A percentile compares a stretch with the other conserved stretches of the same genome.
These are phyloP conservation scores for Metarhizium anisopliae DNA, from an alignment of 2,329 filamentous ascomycete genomes.

Conservation along the genomic window DNA sequence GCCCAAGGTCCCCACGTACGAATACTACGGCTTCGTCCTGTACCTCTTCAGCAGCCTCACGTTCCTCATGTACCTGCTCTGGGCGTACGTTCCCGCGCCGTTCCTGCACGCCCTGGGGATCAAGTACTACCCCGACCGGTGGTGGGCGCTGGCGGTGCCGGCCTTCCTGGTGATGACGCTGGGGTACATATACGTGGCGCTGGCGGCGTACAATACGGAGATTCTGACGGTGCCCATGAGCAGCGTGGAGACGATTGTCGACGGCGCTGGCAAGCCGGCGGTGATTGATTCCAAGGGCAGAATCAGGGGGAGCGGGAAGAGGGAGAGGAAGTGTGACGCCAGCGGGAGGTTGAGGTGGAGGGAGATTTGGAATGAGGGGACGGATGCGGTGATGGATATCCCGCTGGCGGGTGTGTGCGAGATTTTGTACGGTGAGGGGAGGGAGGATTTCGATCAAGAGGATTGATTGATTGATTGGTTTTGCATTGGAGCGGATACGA, in stretches of 20 bases:
- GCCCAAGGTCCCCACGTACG: conserved; percentile 96
- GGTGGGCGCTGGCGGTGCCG: conserved; percentile 93
- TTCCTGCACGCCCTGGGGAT: conserved; percentile 91
- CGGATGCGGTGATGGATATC: conserved; percentile 95
- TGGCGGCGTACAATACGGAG: conserved; percentile 84
- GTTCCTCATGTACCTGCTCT: conserved; percentile 65
- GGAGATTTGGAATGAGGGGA: conserved; percentile 80
- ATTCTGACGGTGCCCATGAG: conserved; percentile 74
- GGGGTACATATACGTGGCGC: conserved; percentile 87
- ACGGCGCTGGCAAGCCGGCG: conserved; percentile 80
- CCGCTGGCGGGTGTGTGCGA: conserved; percentile 93
- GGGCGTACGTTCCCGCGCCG: conserved; percentile 86
- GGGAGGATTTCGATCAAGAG: conserved; percentile 12
- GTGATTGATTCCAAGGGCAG: conserved; percentile 65
- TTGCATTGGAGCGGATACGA: neutral
- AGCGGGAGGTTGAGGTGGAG: conserved; percentile 57
- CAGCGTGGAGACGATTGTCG: conserved; percentile 82
- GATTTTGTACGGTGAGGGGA: conserved; percentile 69
- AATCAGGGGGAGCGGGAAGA: conserved; percentile 27
- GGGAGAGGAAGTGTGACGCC: conserved; percentile 27
- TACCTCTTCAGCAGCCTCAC: conserved; percentile 81
- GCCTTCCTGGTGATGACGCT: conserved; percentile 82
- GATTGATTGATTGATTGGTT: neutral
- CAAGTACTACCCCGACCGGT: conserved; percentile 92
- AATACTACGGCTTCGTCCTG: conserved; percentile 97